Conservation (phyloP, 1,284 basidiomycete species). For the Naganishia albida region DNA sequence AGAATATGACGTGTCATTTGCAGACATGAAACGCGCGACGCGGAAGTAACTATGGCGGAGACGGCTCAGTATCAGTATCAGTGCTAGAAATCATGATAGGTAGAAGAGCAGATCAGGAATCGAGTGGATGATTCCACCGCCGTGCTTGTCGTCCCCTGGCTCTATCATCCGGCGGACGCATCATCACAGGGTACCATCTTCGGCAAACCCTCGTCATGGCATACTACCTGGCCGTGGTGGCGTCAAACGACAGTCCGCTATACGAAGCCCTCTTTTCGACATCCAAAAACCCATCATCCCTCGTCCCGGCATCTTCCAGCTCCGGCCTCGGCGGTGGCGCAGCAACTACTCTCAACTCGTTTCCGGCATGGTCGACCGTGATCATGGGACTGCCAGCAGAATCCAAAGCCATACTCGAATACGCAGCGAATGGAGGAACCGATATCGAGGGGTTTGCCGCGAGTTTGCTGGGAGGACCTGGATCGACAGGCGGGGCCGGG, state of each 20-base stretch:
- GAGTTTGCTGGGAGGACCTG: constrained; percentile 25
- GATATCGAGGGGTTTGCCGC: constrained; percentile 31
- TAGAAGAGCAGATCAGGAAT: too few relatives aligned
- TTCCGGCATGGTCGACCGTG: constrained; percentile 53
- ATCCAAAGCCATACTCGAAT: constrained; percentile 20
- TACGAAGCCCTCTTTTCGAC: constrained; percentile 52
- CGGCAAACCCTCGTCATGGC: constrained; percentile 42
- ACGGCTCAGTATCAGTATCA: too few relatives aligned
- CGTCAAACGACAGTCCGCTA: constrained; percentile 52
- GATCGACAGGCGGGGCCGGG: constrained; percentile 10
- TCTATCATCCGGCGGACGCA: too few relatives aligned
- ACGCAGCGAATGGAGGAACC: constrained; percentile 9
- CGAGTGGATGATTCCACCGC: too few relatives aligned
- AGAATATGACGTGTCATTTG: too few relatives aligned
- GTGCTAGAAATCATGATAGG: too few relatives aligned
- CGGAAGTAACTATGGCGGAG: too few relatives aligned
- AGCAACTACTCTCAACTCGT: constrained; percentile 32
- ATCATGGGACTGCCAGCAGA: constrained; percentile 42
- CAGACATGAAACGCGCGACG: too few relatives aligned
- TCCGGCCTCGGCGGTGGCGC: constrained; percentile 21
- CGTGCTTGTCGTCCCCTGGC: too few relatives aligned
- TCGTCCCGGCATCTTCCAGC: constrained; percentile 28
- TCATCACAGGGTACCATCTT: background rate
- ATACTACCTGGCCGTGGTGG: constrained; percentile 55
- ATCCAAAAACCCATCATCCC: constrained; percentile 36